A percentile compares a stretch with the other conserved stretches of the same genome.
phyloP scores from a whole-genome alignment of 345 rosid genomes.

The Orychophragmus violaceus region DNA sequence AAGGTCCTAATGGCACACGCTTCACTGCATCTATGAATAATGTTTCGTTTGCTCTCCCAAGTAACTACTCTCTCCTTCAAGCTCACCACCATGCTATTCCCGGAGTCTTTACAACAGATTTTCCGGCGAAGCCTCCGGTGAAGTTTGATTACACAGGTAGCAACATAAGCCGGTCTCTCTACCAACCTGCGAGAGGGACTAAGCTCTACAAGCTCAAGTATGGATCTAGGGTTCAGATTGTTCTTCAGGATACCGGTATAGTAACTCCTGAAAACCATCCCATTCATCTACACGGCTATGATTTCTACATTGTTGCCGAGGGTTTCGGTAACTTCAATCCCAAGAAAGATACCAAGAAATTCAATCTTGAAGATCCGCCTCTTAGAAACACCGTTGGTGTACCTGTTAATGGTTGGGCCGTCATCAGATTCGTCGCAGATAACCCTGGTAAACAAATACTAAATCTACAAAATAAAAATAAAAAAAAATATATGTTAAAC shows the following conservation, averaged over 20 bases:
- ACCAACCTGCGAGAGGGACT: slow-evolving; percentile 68
- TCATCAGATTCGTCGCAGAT: slow-evolving; percentile 88
- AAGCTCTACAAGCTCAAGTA: slow-evolving; percentile 63
- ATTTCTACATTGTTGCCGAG: slow-evolving; percentile 75
- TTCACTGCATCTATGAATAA: slow-evolving; percentile 89
- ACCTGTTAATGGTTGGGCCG: slow-evolving; percentile 81
- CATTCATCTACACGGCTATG: slow-evolving; percentile 89
- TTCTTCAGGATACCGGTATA: slow-evolving; percentile 83
- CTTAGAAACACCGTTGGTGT: slow-evolving; percentile 74
- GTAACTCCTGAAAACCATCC: slow-evolving; percentile 90
- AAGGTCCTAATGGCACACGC: slow-evolving; percentile 91
- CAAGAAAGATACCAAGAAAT: slow-evolving; percentile 51
- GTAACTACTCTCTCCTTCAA: slow-evolving; percentile 65
- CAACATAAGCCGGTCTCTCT: slow-evolving; percentile 62
- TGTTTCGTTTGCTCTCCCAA: slow-evolving; percentile 71
- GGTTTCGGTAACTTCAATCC: slow-evolving; percentile 94
- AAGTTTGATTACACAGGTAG: slow-evolving; percentile 78
- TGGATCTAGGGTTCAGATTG: slow-evolving; percentile 77
- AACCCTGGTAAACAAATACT: slow-evolving; percentile 62
- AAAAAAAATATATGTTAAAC: neutral
- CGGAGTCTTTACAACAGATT: slow-evolving; percentile 78
- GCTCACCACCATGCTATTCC: slow-evolving; percentile 60
- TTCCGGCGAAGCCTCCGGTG: slow-evolving; percentile 64
- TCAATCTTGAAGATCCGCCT: slow-evolving; percentile 88
- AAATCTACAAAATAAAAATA: neutral